These are phyloP conservation scores for Meira miltonrushii DNA, from an alignment of 1,284 basidiomycete species.

Conservation along the genomic window DNA sequence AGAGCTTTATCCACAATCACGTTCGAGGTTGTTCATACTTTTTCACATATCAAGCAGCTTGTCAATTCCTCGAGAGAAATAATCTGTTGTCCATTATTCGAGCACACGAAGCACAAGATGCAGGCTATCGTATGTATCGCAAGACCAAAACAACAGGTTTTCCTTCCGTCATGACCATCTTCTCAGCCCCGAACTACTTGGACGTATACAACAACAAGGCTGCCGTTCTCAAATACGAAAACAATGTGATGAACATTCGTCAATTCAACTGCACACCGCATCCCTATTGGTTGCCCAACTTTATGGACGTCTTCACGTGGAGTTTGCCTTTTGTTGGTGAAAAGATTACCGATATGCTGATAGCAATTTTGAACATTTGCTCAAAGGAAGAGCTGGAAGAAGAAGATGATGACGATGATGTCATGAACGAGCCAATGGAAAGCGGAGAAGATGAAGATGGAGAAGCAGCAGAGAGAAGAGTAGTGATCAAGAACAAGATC, in stretches of 20 bases:
- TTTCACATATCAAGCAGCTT: constrained; percentile 92
- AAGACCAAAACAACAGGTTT: constrained; percentile 86
- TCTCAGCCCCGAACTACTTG: constrained; percentile 83
- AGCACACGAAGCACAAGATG: constrained; percentile 91
- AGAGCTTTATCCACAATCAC: constrained; percentile 85
- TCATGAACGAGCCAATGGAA: constrained; percentile 25
- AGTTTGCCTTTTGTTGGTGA: constrained; percentile 96
- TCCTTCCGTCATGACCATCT: constrained; percentile 94
- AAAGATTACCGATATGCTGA: constrained; percentile 97
- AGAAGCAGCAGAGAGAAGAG: constrained; percentile 62
- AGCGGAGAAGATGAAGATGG: constrained; percentile 3
- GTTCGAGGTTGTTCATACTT: constrained; percentile 93
- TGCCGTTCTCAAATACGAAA: constrained; percentile 91
- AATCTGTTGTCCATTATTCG: constrained; percentile 89
- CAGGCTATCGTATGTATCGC: constrained; percentile 93
- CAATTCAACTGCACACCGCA: constrained; percentile 95
- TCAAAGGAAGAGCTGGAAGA: constrained; percentile 91
- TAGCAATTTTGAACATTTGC: constrained; percentile 87
- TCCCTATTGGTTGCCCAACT: constrained; percentile 95
- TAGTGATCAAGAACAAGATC: constrained; percentile 95
- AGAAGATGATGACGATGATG: constrained; percentile 63
- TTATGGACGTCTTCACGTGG: constrained; percentile 99
- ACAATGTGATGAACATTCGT: constrained; percentile 88
- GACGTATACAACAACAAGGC: constrained; percentile 97
- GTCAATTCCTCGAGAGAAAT: constrained; percentile 87